Evolutionary conservation across 2,329 filamentous ascomycete species (phyloP), one percentile per base, ranked within the genome.

Genomic region (Neofusicoccum parvum): DNA sequence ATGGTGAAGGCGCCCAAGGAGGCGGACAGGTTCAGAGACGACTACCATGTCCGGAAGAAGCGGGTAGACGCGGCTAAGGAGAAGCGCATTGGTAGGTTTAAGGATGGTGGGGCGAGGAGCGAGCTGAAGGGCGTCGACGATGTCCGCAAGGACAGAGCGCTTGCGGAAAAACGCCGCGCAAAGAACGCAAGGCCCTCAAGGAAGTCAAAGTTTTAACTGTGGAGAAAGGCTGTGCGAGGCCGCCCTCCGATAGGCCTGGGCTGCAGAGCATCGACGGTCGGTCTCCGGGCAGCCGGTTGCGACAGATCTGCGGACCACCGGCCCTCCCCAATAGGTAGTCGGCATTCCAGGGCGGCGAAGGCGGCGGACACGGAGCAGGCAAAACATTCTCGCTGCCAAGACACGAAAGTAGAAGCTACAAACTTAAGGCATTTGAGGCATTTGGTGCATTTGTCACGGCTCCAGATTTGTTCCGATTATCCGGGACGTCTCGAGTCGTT

Each of bases 21-120:
- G 72, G 93, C 95, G 7, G 95, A 99, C 82, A 94, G 91, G 80
- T 94, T 87, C 79, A 86, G 95, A 67, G 93, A 94, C 77, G 94
- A 99, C 80, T 99, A 92, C 80, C 85, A 96, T 69, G 88, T 89
- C 75, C 89, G 91, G 81, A 97, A 95, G 88, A 94, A 94, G 88
- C 89, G 92, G 74, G 90, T 95, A 17, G 88, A 88, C 15, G 93
- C 93, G 75, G 94, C 94, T 51, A 91, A 90, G 80, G 92, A 97
- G 83, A 93, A 93, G 81, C 84, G 91, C 20, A 80, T 92, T 36
- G 92, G 91, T 59, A 85, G 87, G 68, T 94, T 90, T 81, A 87
- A 83, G 75, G 90, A 92, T 70, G 88, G 89, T 37, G 90, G 90
- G 64, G 76, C 69, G 37, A 94, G 89, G 82, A 90, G 78, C 70